Conservation (phyloP, 75 land plant species). For the Cupressus sempervirens region DNA sequence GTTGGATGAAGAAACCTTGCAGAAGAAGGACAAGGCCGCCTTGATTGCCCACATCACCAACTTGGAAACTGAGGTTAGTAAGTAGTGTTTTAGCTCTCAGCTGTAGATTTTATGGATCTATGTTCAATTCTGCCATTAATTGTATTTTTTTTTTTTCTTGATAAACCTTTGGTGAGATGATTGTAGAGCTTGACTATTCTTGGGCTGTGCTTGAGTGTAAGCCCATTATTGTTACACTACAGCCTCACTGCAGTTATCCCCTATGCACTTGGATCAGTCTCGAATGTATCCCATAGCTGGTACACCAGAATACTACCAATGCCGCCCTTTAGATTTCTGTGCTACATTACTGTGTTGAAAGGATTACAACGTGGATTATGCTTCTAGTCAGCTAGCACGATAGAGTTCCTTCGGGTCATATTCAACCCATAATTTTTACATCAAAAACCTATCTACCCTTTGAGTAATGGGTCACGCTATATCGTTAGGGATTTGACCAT, state of each 20-base stretch:
- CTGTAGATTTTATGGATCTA: background rate
- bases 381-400: too few relatives aligned
- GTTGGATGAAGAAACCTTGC: slow-evolving; percentile 74
- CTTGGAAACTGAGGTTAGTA: slow-evolving; percentile 80
- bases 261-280: background rate
- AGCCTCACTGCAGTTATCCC: background rate
- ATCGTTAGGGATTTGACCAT: background rate
- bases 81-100: background rate
- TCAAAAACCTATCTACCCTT: background rate
- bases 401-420: background rate
- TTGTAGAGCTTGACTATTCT: background rate
- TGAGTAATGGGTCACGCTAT: background rate
- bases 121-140: background rate
- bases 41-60: slow-evolving; percentile 78
- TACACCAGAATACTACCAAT: too few relatives aligned
- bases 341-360: too few relatives aligned
- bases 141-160: background rate
- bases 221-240: background rate
- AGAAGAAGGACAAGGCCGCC: slow-evolving; percentile 81
- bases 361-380: too few relatives aligned
- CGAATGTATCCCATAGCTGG: background rate
- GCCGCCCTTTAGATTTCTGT: too few relatives aligned
- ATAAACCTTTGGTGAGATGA: background rate
- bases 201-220: background rate
- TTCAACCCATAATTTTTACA: background rate